These are phyloP conservation scores for Tricholoma flavovirens DNA, from an alignment of 768 basidiomycete species.

Conservation along the genomic window DNA sequence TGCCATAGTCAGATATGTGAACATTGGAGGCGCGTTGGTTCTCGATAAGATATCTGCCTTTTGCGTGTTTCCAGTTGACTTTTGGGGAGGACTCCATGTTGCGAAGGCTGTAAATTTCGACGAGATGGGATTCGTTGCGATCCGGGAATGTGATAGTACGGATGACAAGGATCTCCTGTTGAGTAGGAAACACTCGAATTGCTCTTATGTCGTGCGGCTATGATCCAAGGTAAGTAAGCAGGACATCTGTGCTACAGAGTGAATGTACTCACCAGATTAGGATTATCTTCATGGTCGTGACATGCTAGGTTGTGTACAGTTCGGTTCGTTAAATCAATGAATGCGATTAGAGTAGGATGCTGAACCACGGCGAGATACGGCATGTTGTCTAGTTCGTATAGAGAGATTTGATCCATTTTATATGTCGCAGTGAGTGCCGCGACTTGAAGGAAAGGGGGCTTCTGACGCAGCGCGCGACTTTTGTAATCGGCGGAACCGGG, in stretches of 20 bases:
- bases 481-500: conserved; percentile 34
- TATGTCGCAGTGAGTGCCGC: conserved; percentile 30
- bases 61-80: conserved; percentile 11
- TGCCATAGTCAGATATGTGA: conserved; percentile 36
- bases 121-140: conserved; percentile 12
- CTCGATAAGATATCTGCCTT: conserved; percentile 20
- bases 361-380: conserved; percentile 41
- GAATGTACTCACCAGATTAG: conserved; percentile 17
- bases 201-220: conserved; percentile 47
- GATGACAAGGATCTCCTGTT: conserved; percentile 46
- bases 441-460: conserved; percentile 37
- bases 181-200: conserved; percentile 46
- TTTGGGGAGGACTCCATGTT: background rate
- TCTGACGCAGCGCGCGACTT: conserved; percentile 25
- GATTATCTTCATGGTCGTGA: conserved; percentile 22
- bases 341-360: conserved; percentile 33
- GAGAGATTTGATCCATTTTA: conserved; percentile 30
- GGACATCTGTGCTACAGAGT: background rate
- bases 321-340: conserved; percentile 34
- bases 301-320: conserved; percentile 35
- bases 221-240: conserved; percentile 1
- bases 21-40: conserved; percentile 21
- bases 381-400: conserved; percentile 38
- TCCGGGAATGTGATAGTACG: conserved; percentile 29
- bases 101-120: conserved; percentile 21